These are phyloP conservation scores for Eucalyptus regnans DNA, from an alignment of 345 rosid genomes.

Conservation along the genomic window DNA sequence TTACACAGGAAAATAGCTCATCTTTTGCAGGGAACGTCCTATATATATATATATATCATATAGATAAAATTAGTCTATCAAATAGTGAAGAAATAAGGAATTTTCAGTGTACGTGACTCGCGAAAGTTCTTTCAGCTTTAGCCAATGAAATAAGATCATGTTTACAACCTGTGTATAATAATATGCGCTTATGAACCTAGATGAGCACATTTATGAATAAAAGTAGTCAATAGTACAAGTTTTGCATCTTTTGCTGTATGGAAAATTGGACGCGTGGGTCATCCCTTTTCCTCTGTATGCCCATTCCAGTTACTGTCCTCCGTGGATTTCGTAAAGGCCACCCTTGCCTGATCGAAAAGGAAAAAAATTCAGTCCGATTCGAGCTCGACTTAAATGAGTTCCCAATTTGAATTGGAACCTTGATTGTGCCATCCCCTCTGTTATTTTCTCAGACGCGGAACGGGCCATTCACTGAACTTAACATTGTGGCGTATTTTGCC, in stretches of 20 bases:
- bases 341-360: not conserved
- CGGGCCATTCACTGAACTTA: not conserved
- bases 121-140: not conserved
- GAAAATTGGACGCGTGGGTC: not conserved
- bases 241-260: not conserved
- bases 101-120: not conserved
- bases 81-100: not conserved
- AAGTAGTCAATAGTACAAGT: not conserved
- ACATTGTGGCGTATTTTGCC: not conserved
- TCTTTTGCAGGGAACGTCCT: not conserved
- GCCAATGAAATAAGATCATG: not conserved
- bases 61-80: not conserved
- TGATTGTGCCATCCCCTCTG: not conserved
- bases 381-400: not conserved
- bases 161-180: not conserved
- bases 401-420: not conserved
- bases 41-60: not conserved
- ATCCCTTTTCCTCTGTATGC: not conserved
- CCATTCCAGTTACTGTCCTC: not conserved
- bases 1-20: not conserved
- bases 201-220: not conserved
- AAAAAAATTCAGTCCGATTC: not conserved
- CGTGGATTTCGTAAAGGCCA: not conserved
- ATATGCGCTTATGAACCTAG: not conserved
- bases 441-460: not conserved